phyloP scores from a whole-genome alignment of 768 basidiomycete species.

The Leucogyrophana mollusca region DNA sequence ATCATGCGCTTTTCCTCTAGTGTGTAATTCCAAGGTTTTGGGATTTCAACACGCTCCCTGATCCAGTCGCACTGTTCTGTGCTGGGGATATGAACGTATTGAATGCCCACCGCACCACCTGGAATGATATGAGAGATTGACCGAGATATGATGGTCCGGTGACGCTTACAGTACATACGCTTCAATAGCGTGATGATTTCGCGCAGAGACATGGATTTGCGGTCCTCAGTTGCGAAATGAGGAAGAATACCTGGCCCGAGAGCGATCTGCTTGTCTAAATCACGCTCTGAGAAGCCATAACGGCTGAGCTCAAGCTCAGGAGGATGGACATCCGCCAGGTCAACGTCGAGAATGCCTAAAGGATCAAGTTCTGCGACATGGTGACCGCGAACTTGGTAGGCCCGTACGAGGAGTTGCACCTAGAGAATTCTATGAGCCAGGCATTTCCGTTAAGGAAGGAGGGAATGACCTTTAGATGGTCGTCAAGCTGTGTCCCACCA shows the following conservation, averaged over 20 bases:
- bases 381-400: slow-evolving; percentile 95
- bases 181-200: slow-evolving; percentile 85
- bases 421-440: slow-evolving; percentile 33
- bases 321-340: slow-evolving; percentile 68
- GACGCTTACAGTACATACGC: slow-evolving; percentile 80
- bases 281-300: slow-evolving; percentile 88
- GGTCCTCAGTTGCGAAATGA: slow-evolving; percentile 79
- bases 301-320: slow-evolving; percentile 86
- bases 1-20: slow-evolving; percentile 96
- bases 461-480: slow-evolving; percentile 76
- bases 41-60: slow-evolving; percentile 85
- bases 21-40: slow-evolving; percentile 90
- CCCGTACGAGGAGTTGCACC: slow-evolving; percentile 92
- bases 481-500: slow-evolving; percentile 73
- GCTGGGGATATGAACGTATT: slow-evolving; percentile 90
- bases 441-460: slow-evolving; percentile 3
- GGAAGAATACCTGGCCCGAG: slow-evolving; percentile 91
- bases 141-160: slow-evolving; percentile 7
- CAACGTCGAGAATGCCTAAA: slow-evolving; percentile 81
- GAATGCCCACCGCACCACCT: slow-evolving; percentile 77
- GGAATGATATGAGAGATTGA: background rate
- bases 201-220: slow-evolving; percentile 76
- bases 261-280: slow-evolving; percentile 85
- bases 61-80: slow-evolving; percentile 98
- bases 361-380: slow-evolving; percentile 91